Evolutionary conservation across 2,329 filamentous ascomycete species (phyloP).

Genomic region (Tricladium varicosporioides): DNA sequence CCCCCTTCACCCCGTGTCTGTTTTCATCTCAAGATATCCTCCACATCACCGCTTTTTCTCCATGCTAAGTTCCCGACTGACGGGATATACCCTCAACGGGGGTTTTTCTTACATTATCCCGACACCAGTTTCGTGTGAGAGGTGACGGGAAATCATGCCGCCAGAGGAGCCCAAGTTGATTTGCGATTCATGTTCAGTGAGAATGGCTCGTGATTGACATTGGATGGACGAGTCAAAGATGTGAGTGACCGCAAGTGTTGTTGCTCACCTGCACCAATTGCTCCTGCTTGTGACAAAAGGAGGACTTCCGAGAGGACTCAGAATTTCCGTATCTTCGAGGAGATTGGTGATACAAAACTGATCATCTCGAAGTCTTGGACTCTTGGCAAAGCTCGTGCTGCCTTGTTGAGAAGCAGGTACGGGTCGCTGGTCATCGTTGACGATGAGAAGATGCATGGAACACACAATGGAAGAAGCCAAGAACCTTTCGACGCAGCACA

Average conservation of each 20-base stretch:
- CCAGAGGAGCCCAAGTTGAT: background rate
- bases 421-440: background rate
- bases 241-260: background rate
- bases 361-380: background rate
- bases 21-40: too few species aligned
- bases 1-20: too few species aligned
- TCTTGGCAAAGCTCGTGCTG: background rate
- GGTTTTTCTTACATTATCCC: too few species aligned
- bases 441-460: slow-evolving; percentile 3
- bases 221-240: background rate
- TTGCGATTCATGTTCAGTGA: background rate
- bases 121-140: too few species aligned
- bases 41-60: too few species aligned
- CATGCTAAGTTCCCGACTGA: too few species aligned
- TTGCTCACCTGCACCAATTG: background rate
- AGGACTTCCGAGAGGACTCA: background rate
- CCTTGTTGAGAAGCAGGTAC: slow-evolving; percentile 10
- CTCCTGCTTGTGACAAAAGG: background rate
- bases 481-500: slow-evolving; percentile 4
- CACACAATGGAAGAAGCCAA: slow-evolving; percentile 2
- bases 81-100: too few species aligned
- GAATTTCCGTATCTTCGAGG: background rate
- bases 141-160: background rate
- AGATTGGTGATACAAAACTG: background rate
- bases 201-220: background rate